phyloP scores from a whole-genome alignment of 1,139 yeast species.

The Saccharomycopsis phalli region DNA sequence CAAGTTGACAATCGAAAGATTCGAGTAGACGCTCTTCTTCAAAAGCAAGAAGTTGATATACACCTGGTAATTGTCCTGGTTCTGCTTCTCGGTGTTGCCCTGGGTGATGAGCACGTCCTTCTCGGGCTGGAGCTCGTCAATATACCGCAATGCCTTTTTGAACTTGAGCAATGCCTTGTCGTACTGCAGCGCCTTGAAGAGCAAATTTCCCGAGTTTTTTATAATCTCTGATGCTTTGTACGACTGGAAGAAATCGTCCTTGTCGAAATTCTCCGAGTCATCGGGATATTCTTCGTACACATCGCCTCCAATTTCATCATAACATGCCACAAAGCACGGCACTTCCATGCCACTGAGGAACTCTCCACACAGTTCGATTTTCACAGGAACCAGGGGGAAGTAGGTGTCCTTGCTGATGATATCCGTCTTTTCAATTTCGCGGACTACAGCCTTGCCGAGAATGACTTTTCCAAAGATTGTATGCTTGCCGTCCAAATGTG shows the following conservation, averaged over 20 bases:
- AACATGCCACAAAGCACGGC: constrained; percentile 56
- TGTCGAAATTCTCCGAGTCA: constrained; percentile 50
- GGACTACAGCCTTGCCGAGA: constrained; percentile 62
- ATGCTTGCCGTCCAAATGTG: constrained; percentile 69
- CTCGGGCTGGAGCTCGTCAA: constrained; percentile 67
- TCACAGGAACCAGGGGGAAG: constrained; percentile 34
- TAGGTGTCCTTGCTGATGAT: constrained; percentile 40
- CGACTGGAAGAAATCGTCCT: constrained; percentile 47
- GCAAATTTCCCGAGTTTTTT: constrained; percentile 55
- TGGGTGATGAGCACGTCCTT: constrained; percentile 48
- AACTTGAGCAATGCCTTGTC: constrained; percentile 52
- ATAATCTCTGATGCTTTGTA: constrained; percentile 43
- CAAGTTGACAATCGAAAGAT: constrained; percentile 44
- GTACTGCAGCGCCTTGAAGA: constrained; percentile 45
- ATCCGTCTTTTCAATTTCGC: constrained; percentile 48
- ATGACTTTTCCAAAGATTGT: constrained; percentile 62
- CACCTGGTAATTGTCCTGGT: constrained; percentile 24
- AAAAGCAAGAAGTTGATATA: constrained; percentile 41
- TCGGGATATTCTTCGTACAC: constrained; percentile 69
- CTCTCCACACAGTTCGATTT: constrained; percentile 54
- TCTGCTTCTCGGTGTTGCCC: constrained; percentile 11
- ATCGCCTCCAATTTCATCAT: constrained; percentile 55
- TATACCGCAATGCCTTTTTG: constrained; percentile 52
- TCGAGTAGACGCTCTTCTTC: constrained; percentile 54
- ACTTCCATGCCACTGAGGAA: constrained; percentile 47